These are phyloP conservation scores for Mortierella sp. DNA, from an alignment of 371 early-diverging fungal species.

Conservation along the genomic window DNA sequence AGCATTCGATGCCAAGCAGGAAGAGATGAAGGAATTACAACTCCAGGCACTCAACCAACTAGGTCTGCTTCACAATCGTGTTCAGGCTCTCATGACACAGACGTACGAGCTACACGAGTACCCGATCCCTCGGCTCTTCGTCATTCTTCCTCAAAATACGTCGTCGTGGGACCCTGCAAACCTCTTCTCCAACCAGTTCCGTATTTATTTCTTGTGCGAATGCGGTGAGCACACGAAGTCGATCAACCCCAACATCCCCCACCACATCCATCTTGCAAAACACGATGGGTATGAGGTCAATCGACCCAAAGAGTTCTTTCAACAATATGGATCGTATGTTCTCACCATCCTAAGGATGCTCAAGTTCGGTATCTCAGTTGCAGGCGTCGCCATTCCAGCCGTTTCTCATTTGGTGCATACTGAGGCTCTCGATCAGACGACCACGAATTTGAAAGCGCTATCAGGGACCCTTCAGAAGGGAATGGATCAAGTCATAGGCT, in stretches of 20 bases:
- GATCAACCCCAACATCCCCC: conserved; percentile 6
- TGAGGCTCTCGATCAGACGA: background rate
- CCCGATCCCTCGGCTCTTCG: conserved; percentile 2
- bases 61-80: background rate
- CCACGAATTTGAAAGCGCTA: background rate
- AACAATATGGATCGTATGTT: conserved; percentile 15
- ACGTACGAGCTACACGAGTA: conserved; percentile 1
- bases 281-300: conserved; percentile 25
- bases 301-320: conserved; percentile 20
- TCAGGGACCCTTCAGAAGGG: background rate
- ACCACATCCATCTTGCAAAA: conserved; percentile 30
- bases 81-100: background rate
- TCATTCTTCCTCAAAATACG: background rate
- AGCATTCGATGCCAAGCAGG: background rate
- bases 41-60: background rate
- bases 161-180: background rate
- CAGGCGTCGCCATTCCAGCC: conserved; percentile 19
- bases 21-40: background rate
- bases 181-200: conserved; percentile 9
- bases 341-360: conserved; percentile 31
- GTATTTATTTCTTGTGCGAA: conserved; percentile 39
- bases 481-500: background rate
- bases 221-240: conserved; percentile 34
- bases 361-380: conserved; percentile 22
- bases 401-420: background rate